phyloP scores from a whole-genome alignment of 2,329 filamentous ascomycete genomes.

The Arthroderma sp. region DNA sequence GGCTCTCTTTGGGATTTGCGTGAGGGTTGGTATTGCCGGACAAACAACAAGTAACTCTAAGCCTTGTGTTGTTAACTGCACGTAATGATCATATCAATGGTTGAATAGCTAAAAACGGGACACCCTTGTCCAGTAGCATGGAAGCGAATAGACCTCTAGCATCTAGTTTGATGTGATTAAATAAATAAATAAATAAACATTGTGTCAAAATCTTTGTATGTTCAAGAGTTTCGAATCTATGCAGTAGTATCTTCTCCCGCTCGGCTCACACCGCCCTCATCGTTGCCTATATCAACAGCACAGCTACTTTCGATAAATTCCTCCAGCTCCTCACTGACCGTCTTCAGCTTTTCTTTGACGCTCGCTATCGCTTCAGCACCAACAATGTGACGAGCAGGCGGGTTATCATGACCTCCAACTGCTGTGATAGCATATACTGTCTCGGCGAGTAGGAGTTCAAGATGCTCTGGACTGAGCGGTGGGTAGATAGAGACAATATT shows the following conservation, averaged over 20 bases:
- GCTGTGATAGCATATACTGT: constrained; percentile 83
- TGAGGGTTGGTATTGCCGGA: constrained; percentile 25
- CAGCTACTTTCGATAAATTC: constrained; percentile 87
- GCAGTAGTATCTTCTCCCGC: constrained; percentile 4
- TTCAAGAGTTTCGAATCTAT: not conserved
- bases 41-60: constrained; percentile 6
- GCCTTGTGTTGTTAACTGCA: not conserved
- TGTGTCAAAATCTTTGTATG: no score
- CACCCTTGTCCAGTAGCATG: no score
- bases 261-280: constrained; percentile 17
- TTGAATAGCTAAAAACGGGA: no score
- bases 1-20: constrained; percentile 33
- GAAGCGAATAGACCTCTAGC: no score
- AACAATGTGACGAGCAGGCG: constrained; percentile 85
- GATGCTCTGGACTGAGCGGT: constrained; percentile 52
- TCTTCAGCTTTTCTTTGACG: constrained; percentile 93
- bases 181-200: no score
- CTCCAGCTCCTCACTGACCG: constrained; percentile 87
- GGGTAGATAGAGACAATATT: constrained; percentile 59
- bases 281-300: constrained; percentile 51
- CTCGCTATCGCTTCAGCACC: constrained; percentile 75
- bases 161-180: no score
- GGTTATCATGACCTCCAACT: constrained; percentile 91
- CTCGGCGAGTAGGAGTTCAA: constrained; percentile 66
- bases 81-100: not conserved